phyloP scores from a whole-genome alignment of 192 early-diverging fungal genomes.

The Pilaira anomala region DNA sequence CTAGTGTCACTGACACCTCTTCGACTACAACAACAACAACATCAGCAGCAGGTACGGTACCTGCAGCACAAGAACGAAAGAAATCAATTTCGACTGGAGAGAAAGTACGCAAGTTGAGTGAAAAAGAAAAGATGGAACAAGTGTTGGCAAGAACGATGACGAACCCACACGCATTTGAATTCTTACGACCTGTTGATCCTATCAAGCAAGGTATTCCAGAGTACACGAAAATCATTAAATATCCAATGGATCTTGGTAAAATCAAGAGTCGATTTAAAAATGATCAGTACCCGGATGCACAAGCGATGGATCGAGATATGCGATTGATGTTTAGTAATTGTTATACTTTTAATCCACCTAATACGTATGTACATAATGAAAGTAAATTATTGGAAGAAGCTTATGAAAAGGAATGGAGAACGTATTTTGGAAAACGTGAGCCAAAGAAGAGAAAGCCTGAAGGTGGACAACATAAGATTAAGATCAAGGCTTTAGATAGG shows the following conservation, averaged over 20 bases:
- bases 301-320: slow-evolving; percentile 47
- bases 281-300: slow-evolving; percentile 36
- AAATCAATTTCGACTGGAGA: not conserved
- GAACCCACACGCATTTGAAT: slow-evolving; percentile 49
- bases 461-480: too few relatives aligned
- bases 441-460: not conserved
- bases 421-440: slow-evolving; percentile 38
- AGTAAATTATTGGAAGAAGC: slow-evolving; percentile 49
- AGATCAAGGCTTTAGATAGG: too few relatives aligned
- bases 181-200: slow-evolving; percentile 59
- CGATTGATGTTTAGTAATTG: slow-evolving; percentile 66
- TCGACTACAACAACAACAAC: not conserved
- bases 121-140: slow-evolving; percentile 19
- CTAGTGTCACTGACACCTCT: not conserved
- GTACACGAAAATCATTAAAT: slow-evolving; percentile 61
- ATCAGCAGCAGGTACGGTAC: not conserved
- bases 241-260: slow-evolving; percentile 67
- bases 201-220: slow-evolving; percentile 58
- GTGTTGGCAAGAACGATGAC: slow-evolving; percentile 45
- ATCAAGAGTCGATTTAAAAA: slow-evolving; percentile 45
- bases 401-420: slow-evolving; percentile 53
- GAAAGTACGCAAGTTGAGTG: not conserved
- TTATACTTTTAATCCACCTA: slow-evolving; percentile 66
- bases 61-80: slow-evolving; percentile 1
- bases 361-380: slow-evolving; percentile 62